Base-by-base conservation (phyloP, 441 rosid species). In the Erysimum cheiri region DNA sequence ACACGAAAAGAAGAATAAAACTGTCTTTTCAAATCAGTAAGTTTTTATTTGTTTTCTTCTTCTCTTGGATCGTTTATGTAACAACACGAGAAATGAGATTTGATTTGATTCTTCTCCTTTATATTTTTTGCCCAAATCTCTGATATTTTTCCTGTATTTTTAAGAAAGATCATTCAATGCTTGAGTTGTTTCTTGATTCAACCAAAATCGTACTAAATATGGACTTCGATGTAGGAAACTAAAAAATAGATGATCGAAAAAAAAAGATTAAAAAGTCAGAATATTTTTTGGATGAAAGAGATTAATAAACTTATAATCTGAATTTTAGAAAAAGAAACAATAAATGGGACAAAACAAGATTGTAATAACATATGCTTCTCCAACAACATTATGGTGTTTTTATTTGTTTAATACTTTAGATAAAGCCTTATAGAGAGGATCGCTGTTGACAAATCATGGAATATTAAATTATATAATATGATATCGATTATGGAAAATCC, bases 1-100 rank as follows among this genome's bases (percentile, higher is more conserved):
- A 76, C 87, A 1, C 77, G 76, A 32, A 93, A 91, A 71, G 85
- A 74, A 47, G 81, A 88, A 80, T 80, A 77, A 61, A 17, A 0
- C 12, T 49, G 26, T 65, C 57, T 64, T 40, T 31, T 3, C 1
- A 4, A 60, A 54, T 29, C 31, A 32, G 5, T 3, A 4, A 47
- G 33, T 29, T 26, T 28, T 9, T 15, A n/a, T 10, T 43, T 11
- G 4, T 8, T 4, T 24, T 47, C 13, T 35, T 35, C 46, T 5
- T 13, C 47, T 22, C 2, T 49, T 32, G 29, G 64, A 65, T 44
- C 12, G 67, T 49, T 39, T 67, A 39, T 73, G 65, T 72, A 43
- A 19, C 28, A 64, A 58, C 59, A 56, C 24, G 9, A 6, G 1
- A 69, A 15, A 15, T 15, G 7, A 14, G 11, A 54, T 60, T 17